Evolutionary conservation across 176 grass and related monocot species (phyloP).

Genomic region (Dactylis glomerata): DNA sequence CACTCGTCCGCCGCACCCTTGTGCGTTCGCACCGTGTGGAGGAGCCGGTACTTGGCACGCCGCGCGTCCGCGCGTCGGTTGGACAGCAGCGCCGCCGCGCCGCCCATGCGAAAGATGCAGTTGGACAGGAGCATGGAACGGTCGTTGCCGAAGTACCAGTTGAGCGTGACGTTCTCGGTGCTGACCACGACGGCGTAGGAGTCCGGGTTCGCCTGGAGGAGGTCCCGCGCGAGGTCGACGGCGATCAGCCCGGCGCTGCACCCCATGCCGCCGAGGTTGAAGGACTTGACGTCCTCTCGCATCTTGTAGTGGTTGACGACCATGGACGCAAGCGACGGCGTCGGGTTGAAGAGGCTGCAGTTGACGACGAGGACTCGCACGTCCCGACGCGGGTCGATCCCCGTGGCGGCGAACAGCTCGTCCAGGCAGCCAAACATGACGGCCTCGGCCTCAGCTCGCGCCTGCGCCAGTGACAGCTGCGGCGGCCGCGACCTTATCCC

Average conservation of each 20-base stretch:
- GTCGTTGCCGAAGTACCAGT: slow-evolving; percentile 78
- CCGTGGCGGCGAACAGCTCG: background rate
- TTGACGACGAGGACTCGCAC: slow-evolving; percentile 39
- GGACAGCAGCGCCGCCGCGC: background rate
- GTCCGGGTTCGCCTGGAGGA: background rate
- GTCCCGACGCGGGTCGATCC: background rate
- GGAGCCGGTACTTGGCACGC: background rate
- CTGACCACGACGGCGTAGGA: background rate
- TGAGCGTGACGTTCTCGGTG: slow-evolving; percentile 69
- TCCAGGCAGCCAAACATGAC: background rate
- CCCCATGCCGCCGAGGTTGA: background rate
- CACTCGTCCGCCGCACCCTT: slow-evolving; percentile 49
- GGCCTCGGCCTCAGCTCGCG: background rate
- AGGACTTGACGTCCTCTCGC: background rate
- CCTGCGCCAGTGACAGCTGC: background rate
- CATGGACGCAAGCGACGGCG: slow-evolving; percentile 31
- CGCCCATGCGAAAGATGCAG: slow-evolving; percentile 83
- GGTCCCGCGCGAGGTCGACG: background rate
- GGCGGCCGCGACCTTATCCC: background rate
- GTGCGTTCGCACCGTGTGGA: background rate
- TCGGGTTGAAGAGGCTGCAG: slow-evolving; percentile 61
- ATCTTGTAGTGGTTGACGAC: slow-evolving; percentile 2
- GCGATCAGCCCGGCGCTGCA: background rate
- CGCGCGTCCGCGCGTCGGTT: background rate
- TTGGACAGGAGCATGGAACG: slow-evolving; percentile 85